phyloP scores from a whole-genome alignment of 2,329 filamentous ascomycete species.

The Claviceps cyperi region DNA sequence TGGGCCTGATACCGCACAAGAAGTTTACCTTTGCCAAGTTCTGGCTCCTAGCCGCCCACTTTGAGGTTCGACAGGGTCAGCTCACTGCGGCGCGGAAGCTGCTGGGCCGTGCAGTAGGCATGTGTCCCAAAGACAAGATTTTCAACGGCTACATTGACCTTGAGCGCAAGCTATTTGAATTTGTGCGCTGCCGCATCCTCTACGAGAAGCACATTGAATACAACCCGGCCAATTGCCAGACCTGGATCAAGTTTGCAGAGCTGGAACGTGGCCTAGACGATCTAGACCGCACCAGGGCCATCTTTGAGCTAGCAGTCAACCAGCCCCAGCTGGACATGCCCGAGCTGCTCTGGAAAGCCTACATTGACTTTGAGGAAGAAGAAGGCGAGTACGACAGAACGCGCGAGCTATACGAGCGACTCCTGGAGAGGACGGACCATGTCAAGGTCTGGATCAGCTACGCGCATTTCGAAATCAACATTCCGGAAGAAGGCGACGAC shows the following conservation, averaged over 20 bases:
- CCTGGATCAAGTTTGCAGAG: constrained; percentile 94
- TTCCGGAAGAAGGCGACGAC: constrained; percentile 57
- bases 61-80: constrained; percentile 79
- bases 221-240: constrained; percentile 79
- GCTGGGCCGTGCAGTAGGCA: constrained; percentile 76
- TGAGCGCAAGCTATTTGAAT: constrained; percentile 89
- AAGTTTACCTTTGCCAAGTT: constrained; percentile 96
- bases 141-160: constrained; percentile 90
- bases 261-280: constrained; percentile 86
- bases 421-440: constrained; percentile 90
- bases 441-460: constrained; percentile 99
- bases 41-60: constrained; percentile 87
- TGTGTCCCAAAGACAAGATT: constrained; percentile 90
- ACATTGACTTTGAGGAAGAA: constrained; percentile 97
- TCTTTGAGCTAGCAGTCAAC: constrained; percentile 78
- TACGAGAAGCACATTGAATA: constrained; percentile 91
- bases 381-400: constrained; percentile 81
- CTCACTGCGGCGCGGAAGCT: constrained; percentile 73
- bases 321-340: constrained; percentile 90
- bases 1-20: constrained; percentile 83
- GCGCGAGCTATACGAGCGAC: constrained; percentile 70
- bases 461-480: constrained; percentile 94
- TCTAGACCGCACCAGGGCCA: constrained; percentile 70
- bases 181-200: constrained; percentile 74
- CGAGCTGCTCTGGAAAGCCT: constrained; percentile 92